phyloP scores from a whole-genome alignment of 73 alveolate genomes.

The Effrenium voratum region DNA sequence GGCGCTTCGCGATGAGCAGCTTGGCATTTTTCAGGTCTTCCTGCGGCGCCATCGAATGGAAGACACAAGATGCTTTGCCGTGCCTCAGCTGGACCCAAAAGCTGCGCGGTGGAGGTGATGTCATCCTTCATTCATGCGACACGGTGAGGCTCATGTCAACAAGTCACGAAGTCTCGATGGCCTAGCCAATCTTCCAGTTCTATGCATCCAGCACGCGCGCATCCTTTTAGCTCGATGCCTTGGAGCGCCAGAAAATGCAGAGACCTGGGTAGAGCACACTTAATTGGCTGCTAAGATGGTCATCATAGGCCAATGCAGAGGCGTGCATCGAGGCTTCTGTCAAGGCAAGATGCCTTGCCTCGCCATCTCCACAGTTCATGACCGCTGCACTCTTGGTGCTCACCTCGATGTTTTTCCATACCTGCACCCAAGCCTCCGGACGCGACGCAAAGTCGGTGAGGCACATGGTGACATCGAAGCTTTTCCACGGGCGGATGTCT shows the following conservation, averaged over 20 bases:
- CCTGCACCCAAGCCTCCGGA: slow-evolving; percentile 49
- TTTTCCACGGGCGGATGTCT: slow-evolving; percentile 52
- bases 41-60: not conserved
- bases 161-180: not conserved
- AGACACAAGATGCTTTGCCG: not conserved
- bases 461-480: slow-evolving; percentile 84
- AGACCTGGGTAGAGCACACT: slow-evolving; percentile 62
- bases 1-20: slow-evolving; percentile 32
- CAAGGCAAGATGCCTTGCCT: slow-evolving; percentile 61
- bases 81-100: slow-evolving; percentile 79
- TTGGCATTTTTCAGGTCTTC: slow-evolving; percentile 22
- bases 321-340: slow-evolving; percentile 64
- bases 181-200: not conserved
- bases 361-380: slow-evolving; percentile 43
- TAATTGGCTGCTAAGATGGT: slow-evolving; percentile 69
- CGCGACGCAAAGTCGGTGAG: slow-evolving; percentile 28
- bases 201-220: not conserved
- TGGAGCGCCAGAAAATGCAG: slow-evolving; percentile 86
- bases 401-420: slow-evolving; percentile 54
- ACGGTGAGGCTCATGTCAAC: not conserved
- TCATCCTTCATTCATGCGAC: slow-evolving; percentile 41
- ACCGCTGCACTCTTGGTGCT: slow-evolving; percentile 61
- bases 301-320: slow-evolving; percentile 73
- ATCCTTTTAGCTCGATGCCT: not conserved
- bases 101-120: slow-evolving; percentile 65